These are phyloP conservation scores for Alternaria sp. DNA, from an alignment of 2,329 filamentous ascomycete species.

Conservation along the genomic window DNA sequence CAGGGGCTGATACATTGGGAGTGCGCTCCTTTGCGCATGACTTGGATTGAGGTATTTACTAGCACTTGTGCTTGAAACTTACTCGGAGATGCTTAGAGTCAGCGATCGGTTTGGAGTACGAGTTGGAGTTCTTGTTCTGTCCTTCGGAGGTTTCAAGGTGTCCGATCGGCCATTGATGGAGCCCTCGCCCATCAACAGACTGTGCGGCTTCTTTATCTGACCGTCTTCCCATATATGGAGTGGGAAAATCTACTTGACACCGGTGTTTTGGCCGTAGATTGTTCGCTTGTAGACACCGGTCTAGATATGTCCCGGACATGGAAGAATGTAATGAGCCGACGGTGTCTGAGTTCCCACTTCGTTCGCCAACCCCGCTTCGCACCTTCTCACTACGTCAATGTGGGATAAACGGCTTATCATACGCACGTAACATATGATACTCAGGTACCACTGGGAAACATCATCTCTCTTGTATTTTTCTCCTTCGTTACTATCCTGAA, in stretches of 20 bases:
- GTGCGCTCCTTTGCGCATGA: background rate
- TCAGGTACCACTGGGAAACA: background rate
- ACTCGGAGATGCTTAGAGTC: background rate
- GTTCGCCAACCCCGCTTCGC: background rate
- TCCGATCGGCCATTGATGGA: background rate
- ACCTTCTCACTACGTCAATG: background rate
- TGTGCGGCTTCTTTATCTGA: background rate
- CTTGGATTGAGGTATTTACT: background rate
- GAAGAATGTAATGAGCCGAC: background rate
- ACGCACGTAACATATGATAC: background rate
- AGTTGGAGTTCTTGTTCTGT: background rate
- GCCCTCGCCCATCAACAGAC: rapidly evolving
- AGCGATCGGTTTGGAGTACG: background rate
- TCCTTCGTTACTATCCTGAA: background rate
- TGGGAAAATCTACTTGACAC: background rate
- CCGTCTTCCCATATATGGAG: background rate
- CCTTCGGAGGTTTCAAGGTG: background rate
- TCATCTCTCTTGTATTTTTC: background rate
- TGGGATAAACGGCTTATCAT: background rate
- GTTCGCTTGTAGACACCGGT: background rate
- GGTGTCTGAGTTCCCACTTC: background rate
- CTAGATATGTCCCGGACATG: background rate
- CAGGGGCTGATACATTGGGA: background rate
- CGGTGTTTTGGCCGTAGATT: background rate
- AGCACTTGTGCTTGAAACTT: background rate